A percentile compares a stretch with the other conserved stretches of the same genome.
These are phyloP conservation scores for Podospora pseudocomata DNA, from an alignment of 495 filamentous ascomycete genomes.

Conservation along the genomic window DNA sequence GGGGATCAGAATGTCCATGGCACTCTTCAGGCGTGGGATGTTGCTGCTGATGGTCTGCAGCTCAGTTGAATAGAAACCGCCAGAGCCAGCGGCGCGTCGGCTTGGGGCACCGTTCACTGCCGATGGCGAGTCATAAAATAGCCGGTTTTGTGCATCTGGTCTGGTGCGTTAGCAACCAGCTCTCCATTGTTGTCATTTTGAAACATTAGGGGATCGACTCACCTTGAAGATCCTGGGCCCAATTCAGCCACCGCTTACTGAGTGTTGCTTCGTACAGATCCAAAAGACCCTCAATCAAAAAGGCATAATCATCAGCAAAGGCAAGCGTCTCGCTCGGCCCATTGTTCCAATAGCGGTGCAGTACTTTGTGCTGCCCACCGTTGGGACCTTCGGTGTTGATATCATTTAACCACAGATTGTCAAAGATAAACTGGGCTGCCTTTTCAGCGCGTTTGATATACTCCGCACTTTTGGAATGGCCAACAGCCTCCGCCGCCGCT, in stretches of 20 bases:
- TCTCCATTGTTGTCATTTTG: conserved; percentile 39
- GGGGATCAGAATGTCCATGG: conserved; percentile 86
- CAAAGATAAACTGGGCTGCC: conserved; percentile 71
- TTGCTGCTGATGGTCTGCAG: conserved; percentile 60
- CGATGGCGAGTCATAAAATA: conserved; percentile 59
- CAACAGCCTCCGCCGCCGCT: conserved; percentile 59
- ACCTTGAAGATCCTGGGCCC: conserved; percentile 82
- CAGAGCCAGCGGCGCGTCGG: conserved; percentile 44
- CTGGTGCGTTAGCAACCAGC: not conserved
- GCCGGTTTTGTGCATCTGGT: conserved; percentile 59
- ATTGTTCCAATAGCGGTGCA: conserved; percentile 69
- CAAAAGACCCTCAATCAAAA: conserved; percentile 76
- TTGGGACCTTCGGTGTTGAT: conserved; percentile 23
- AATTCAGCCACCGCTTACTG: conserved; percentile 72
- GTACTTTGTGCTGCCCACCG: conserved; percentile 40
- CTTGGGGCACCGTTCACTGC: conserved; percentile 17
- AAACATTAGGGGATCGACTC: conserved; percentile 57
- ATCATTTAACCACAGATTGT: conserved; percentile 67
- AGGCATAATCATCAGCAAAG: conserved; percentile 96
- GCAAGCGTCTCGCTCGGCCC: conserved; percentile 64
- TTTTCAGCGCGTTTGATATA: conserved; percentile 64
- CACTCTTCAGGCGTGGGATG: conserved; percentile 85
- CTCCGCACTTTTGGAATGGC: conserved; percentile 48
- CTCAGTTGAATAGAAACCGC: conserved; percentile 87
- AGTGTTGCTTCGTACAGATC: conserved; percentile 87